Percentiles rank a stretch among this genome's conserved stretches.
Conservation (phyloP, 192 early-diverging fungal genomes). For the Powellomyces hirtus region DNA sequence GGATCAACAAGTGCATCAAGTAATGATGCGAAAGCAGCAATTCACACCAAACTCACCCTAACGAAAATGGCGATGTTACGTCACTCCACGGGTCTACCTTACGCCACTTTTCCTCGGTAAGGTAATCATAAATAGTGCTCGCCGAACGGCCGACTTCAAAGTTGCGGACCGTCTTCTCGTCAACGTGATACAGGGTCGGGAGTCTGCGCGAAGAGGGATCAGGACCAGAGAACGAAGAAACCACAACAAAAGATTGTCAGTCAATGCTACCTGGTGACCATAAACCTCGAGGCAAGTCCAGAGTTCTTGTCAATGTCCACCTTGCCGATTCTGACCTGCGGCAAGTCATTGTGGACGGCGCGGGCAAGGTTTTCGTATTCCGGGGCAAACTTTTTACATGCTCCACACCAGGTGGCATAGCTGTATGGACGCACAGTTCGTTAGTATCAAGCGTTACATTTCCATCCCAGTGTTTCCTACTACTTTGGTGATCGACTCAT, state of each 20-base stretch:
- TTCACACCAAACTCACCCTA: background rate
- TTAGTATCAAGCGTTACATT: too few species aligned
- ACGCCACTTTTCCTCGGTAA: slow-evolving; percentile 17
- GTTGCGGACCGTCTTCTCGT: slow-evolving; percentile 2
- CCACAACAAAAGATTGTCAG: too few species aligned
- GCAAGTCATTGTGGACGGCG: background rate
- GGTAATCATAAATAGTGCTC: background rate
- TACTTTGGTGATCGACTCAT: too few species aligned
- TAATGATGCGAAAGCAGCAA: background rate
- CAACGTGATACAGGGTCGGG: slow-evolving; percentile 15
- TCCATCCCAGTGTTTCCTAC: too few species aligned
- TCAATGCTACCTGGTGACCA: slow-evolving; percentile 7
- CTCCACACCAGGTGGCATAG: slow-evolving; percentile 25
- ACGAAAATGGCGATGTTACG: slow-evolving; percentile 11
- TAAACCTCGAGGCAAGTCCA: slow-evolving; percentile 2
- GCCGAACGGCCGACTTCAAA: background rate
- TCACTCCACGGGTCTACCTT: background rate
- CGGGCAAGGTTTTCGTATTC: slow-evolving; percentile 13
- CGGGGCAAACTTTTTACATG: slow-evolving; percentile 2
- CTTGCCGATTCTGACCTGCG: background rate
- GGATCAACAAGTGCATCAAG: background rate
- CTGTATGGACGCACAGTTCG: too few species aligned
- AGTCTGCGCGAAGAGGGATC: too few species aligned
- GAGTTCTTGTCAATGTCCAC: slow-evolving; percentile 20
- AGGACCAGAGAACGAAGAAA: background rate